A percentile compares a stretch with the other conserved stretches of the same genome.
phyloP scores from a whole-genome alignment of 2,329 filamentous ascomycete genomes.

The Coniochaeta prunicola region DNA sequence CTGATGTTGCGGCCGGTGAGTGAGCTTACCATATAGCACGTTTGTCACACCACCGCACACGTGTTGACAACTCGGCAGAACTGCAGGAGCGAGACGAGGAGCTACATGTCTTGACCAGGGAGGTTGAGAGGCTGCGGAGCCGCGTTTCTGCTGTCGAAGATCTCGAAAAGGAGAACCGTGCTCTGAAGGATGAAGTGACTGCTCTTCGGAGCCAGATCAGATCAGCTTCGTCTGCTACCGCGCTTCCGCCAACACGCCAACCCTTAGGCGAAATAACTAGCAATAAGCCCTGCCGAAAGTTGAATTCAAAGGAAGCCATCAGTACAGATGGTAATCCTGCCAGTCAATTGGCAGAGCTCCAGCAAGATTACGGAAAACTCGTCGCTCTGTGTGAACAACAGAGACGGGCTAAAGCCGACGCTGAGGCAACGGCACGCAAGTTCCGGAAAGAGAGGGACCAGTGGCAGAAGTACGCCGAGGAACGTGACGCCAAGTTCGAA shows the following conservation, averaged over 20 bases:
- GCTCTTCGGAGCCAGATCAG: conserved; percentile 13
- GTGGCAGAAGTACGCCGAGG: conserved; percentile 38
- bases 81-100: conserved; percentile 13
- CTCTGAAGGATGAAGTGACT: conserved; percentile 29
- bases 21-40: neutral
- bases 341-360: conserved; percentile 1
- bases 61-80: conserved; percentile 10
- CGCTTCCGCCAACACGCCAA: neutral
- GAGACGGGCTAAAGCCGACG: conserved; percentile 30
- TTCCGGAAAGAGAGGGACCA: conserved; percentile 32
- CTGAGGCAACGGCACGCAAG: conserved; percentile 29
- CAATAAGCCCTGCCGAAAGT: conserved; percentile 5
- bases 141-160: conserved; percentile 23
- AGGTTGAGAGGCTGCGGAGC: conserved; percentile 25
- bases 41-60: neutral
- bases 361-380: conserved; percentile 26
- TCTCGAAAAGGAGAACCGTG: conserved; percentile 34
- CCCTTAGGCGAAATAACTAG: conserved; percentile 8
- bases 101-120: conserved; percentile 19
- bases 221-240: neutral
- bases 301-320: neutral
- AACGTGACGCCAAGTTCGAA: conserved; percentile 34
- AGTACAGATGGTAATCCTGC: neutral
- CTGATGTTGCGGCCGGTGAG: conserved; percentile 28
- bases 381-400: conserved; percentile 33